Conservation (phyloP, 2,329 filamentous ascomycete genomes). For the Ascomycota sp. region DNA sequence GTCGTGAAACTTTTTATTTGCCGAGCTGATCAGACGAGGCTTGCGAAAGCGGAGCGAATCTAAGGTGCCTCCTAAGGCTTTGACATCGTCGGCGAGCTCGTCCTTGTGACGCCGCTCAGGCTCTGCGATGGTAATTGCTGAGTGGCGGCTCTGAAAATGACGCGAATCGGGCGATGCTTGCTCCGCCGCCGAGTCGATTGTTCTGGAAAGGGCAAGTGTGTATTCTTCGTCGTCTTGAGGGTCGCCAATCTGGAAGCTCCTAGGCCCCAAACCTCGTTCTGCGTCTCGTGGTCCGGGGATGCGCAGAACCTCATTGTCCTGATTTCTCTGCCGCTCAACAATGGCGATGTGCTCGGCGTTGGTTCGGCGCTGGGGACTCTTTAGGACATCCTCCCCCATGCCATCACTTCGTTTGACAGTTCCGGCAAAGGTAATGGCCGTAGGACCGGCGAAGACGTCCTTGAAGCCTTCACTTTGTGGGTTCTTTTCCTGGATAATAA, state of each 20-base stretch:
- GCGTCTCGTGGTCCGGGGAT: slow-evolving; percentile 85
- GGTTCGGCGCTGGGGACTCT: slow-evolving; percentile 26
- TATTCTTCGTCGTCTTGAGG: slow-evolving; percentile 15
- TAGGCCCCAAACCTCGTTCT: slow-evolving; percentile 56
- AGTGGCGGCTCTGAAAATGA: slow-evolving; percentile 17
- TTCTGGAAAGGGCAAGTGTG: slow-evolving; percentile 6
- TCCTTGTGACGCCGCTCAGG: slow-evolving; percentile 22
- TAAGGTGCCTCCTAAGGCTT: slow-evolving; percentile 17
- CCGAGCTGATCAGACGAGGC: slow-evolving; percentile 16
- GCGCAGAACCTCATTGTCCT: slow-evolving; percentile 51
- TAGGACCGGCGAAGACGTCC: slow-evolving; percentile 3
- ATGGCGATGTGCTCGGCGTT: slow-evolving; percentile 74
- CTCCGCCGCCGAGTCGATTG: slow-evolving; percentile 8
- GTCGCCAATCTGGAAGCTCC: slow-evolving; percentile 22
- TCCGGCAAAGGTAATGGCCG: slow-evolving; percentile 43
- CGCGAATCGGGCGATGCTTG: slow-evolving; percentile 5
- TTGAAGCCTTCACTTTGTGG: not conserved
- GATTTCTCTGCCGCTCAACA: slow-evolving; percentile 60
- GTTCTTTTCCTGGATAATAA: no score
- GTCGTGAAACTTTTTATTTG: slow-evolving; percentile 17
- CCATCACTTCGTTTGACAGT: slow-evolving; percentile 39
- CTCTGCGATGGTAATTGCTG: slow-evolving; percentile 45
- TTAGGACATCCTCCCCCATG: slow-evolving; percentile 23
- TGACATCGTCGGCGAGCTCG: slow-evolving; percentile 18
- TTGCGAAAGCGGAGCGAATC: slow-evolving; percentile 21